Evolutionary conservation across 2,329 filamentous ascomycete genomes (phyloP).

Genomic region (Neonectria punicea): DNA sequence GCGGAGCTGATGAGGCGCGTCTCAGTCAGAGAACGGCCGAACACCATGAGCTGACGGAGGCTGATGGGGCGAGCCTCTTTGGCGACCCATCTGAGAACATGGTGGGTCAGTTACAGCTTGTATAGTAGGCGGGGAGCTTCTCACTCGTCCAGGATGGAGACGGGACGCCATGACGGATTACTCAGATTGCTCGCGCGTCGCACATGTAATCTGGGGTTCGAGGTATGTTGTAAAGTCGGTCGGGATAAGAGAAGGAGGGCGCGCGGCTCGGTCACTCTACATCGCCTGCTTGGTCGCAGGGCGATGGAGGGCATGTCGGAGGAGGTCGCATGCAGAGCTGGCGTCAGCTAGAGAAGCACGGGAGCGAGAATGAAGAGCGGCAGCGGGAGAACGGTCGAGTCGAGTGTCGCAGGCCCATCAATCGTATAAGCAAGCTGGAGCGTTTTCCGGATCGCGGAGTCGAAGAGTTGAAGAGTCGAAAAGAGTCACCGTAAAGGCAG

Average conservation of each 20-base stretch:
- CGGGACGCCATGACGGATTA: slow-evolving; percentile 67
- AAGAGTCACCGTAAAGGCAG: slow-evolving; percentile 9
- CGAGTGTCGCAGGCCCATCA: not conserved
- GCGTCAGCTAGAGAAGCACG: not conserved
- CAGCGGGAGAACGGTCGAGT: not conserved
- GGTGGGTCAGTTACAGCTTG: slow-evolving; percentile 27
- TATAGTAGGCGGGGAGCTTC: slow-evolving; percentile 36
- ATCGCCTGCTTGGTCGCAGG: slow-evolving; percentile 58
- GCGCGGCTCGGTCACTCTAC: slow-evolving; percentile 44
- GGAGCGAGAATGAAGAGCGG: not conserved
- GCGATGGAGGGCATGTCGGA: slow-evolving; percentile 57
- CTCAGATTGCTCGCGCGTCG: slow-evolving; percentile 43
- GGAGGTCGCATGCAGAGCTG: slow-evolving; percentile 49
- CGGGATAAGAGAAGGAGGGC: slow-evolving; percentile 26
- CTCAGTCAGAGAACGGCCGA: slow-evolving; percentile 93
- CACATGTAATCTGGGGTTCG: slow-evolving; percentile 27
- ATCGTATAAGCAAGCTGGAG: not conserved
- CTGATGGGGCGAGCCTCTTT: slow-evolving; percentile 95
- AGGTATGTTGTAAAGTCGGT: not conserved
- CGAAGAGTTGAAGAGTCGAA: slow-evolving; percentile 5
- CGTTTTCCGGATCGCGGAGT: not conserved
- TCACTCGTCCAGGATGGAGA: slow-evolving; percentile 73
- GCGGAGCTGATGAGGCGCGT: slow-evolving; percentile 89
- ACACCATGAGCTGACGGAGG: slow-evolving; percentile 95
- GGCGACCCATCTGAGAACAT: slow-evolving; percentile 80